Base-by-base conservation (phyloP, 352 stramenopile species). In the Phytopythium oedochilum region DNA sequence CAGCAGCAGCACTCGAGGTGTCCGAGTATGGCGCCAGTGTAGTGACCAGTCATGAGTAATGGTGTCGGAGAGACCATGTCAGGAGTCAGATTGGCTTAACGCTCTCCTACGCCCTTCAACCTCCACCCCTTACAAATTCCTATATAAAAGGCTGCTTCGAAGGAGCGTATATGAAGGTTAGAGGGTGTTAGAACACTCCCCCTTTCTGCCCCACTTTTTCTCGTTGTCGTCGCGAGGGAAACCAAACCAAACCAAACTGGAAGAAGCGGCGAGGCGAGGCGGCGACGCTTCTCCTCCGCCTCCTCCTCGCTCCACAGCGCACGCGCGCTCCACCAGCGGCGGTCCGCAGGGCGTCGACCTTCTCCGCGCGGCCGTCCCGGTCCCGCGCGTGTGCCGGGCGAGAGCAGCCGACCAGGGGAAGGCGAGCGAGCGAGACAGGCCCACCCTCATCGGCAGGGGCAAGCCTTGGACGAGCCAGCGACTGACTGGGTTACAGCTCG, bases 361-460 rank as follows among this genome's bases (percentile, higher is more conserved):
- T 31, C 42, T 48, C 22, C 42, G 23, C 25, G 42, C 42, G 12
- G 12, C 14, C 11, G 15, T 12, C 5, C 42, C 34, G 15, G 23
- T 48, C 25, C 42, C 42, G 22, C 5, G 42, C 25, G 42, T 15
- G 42, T 40, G 47, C 23, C 12, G 31, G n/a, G 22, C 31, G 29
- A 42, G 29, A 3, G 11, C 31, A 40, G 23, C n/a, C 20, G 34
- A 23, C 26, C 29, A 53, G 25, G 17, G 34, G 46, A 25, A 20
- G 8, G n/a, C 3, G 23, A 20, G 47, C 31, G 7, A 15, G 17
- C 23, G 20, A 43, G n/a, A 28, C 20, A 43, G 47, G 31, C 20
- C n/a, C 31, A 32, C 31, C 28, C 47, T 53, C 47, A 40, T 53
- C 31, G 47, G 47, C 47, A 53, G 47, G 47, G 28, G 47, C 47